Base-by-base conservation (phyloP, 331 rosid species). In the Quercus phellos region DNA sequence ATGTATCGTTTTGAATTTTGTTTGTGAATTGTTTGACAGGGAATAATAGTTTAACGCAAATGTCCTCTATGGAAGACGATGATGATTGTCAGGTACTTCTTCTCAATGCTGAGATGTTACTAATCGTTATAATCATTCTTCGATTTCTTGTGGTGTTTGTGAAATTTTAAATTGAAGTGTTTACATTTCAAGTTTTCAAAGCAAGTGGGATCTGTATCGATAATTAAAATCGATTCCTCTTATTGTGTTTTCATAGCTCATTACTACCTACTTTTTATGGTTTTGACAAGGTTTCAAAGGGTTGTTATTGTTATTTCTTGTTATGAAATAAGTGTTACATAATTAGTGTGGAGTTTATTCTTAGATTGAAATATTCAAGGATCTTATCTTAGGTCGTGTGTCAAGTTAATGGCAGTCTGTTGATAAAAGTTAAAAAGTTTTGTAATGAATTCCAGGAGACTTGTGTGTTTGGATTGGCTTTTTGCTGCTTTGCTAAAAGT, bases 1-100 rank as follows among this genome's bases (percentile, higher is more conserved):
- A 22, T 42, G 2, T 19, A 17, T 22, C 55, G 32, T 3, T 1
- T 42, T 51, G 29, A 26, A 64, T 76, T 66, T 64, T 75, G 69
- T 68, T 66, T n/a, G 90, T 66, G 12, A 72, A 68, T 43, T 72
- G 14, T 58, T 74, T 68, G 1, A 43, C 80, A 86, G 91, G 83
- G 27, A 55, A 83, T 80, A 78, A 72, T 81, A 59, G 76, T 74
- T 74, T 14, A 77, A 66, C 70, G 54, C 81, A 64, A 60, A 51
- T 61, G 17, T 32, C 83, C 4, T 64, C 89, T 55, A 80, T 74
- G 53, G 81, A 29, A 73, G 74, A 70, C 82, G 91, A 82, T 78
- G 74, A 81, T 78, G 74, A 81, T 82, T 42, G 35, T 74, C 78
- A 73, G 88, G 86, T 87, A 38, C 55, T 80, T 74, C 16, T 73